Evolutionary conservation across 2,329 filamentous ascomycete genomes (phyloP).

Genomic region (Claviceps sp.): DNA sequence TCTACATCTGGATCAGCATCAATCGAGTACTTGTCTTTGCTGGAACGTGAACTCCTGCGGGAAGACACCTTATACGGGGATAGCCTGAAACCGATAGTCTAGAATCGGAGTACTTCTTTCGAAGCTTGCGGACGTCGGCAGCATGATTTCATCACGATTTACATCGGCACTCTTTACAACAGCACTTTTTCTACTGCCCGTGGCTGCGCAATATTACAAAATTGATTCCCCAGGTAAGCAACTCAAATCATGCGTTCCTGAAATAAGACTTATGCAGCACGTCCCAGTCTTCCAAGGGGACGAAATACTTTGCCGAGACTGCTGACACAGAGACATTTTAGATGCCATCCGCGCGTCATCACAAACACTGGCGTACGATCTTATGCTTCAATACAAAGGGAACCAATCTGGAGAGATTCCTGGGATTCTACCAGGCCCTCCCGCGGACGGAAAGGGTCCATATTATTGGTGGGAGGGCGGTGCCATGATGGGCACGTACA

Average conservation of each 20-base stretch:
- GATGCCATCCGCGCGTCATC: conserved; percentile 34
- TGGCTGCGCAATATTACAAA: conserved; percentile 16
- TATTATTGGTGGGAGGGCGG: conserved; percentile 69
- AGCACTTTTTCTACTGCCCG: conserved; percentile 3
- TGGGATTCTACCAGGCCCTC: conserved; percentile 44
- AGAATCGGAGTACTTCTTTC: neutral
- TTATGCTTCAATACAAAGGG: conserved; percentile 37
- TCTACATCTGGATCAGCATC: neutral
- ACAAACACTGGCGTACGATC: conserved; percentile 34
- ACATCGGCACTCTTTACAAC: conserved; percentile 2
- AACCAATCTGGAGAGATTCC: conserved; percentile 38
- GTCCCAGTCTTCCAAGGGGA: neutral
- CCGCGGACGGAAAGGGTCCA: conserved; percentile 29
- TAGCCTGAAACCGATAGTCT: neutral
- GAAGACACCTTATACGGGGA: neutral
- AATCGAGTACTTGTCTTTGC: neutral
- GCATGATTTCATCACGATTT: conserved; percentile 2
- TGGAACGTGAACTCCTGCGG: neutral
- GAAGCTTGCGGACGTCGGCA: neutral
- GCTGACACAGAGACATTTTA: conserved; percentile 16
- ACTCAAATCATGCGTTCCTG: neutral
- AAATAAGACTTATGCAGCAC: neutral
- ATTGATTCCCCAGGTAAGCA: conserved; percentile 19
- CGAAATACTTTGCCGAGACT: neutral
- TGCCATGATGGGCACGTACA: conserved; percentile 52